Conservation (phyloP, 495 filamentous ascomycete genomes). For the Aspergillus leporis region DNA sequence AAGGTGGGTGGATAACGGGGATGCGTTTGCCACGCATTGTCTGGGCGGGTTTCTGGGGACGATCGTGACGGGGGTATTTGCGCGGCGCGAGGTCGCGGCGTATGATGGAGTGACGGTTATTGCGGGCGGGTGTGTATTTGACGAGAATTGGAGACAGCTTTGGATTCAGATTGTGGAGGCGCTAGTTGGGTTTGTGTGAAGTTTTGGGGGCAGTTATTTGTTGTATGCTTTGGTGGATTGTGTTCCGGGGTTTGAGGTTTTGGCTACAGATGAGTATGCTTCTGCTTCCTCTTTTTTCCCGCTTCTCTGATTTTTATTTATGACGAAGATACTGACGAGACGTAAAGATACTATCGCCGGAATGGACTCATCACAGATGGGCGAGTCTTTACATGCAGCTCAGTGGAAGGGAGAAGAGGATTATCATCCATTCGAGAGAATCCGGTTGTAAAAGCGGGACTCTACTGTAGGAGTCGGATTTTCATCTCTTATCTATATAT, state of each 20-base stretch:
- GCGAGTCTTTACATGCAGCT: constrained; percentile 41
- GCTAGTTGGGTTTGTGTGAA: constrained; percentile 40
- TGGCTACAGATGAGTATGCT: constrained; percentile 34
- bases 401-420: constrained; percentile 43
- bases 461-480: not conserved
- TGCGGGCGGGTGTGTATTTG: constrained; percentile 41
- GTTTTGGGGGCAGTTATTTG: constrained; percentile 32
- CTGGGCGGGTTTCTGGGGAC: constrained; percentile 43
- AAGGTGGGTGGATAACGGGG: constrained; percentile 48
- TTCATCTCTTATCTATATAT: not conserved
- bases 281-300: constrained; percentile 1
- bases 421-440: constrained; percentile 42
- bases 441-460: constrained; percentile 13
- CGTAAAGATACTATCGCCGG: constrained; percentile 44
- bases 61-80: constrained; percentile 38
- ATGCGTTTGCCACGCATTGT: constrained; percentile 49
- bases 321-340: not conserved
- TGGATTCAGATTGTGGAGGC: constrained; percentile 51
- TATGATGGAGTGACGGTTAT: constrained; percentile 43
- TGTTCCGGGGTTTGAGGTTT: constrained; percentile 35
- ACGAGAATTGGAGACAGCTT: constrained; percentile 56
- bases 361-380: constrained; percentile 51
- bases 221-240: constrained; percentile 33
- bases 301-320: not conserved
- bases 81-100: constrained; percentile 39